phyloP scores from a whole-genome alignment of 2,329 filamentous ascomycete species.

The Penicillium sp. region DNA sequence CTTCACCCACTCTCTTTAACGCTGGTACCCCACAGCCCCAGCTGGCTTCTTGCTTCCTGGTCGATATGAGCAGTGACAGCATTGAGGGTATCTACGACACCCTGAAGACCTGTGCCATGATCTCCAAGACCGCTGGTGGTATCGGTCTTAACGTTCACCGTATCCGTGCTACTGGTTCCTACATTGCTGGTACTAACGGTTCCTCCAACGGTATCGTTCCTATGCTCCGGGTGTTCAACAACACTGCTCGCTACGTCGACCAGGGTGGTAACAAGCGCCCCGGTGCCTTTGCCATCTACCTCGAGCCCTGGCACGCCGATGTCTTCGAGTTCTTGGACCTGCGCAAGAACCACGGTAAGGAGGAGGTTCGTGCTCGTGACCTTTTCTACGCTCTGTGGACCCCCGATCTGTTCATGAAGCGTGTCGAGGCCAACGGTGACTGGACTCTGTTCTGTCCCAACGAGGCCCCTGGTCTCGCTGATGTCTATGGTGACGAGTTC shows the following conservation, averaged over 20 bases:
- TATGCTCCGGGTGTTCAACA: constrained; percentile 99
- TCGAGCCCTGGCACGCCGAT: constrained; percentile 98
- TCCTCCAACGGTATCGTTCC: constrained; percentile 96
- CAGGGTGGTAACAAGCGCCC: constrained; percentile 99
- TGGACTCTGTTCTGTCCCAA: constrained; percentile 99
- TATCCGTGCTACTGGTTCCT: constrained; percentile 95
- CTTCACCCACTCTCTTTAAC: constrained; percentile 96
- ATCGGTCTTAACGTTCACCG: constrained; percentile 96
- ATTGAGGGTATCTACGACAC: constrained; percentile 99
- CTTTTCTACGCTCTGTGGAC: constrained; percentile 98
- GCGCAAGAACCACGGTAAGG: constrained; percentile 99
- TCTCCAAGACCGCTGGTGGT: constrained; percentile 98
- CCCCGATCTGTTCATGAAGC: constrained; percentile 99
- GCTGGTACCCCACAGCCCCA: constrained; percentile 93
- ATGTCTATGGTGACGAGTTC: constrained; percentile 97
- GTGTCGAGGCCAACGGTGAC: constrained; percentile 91
- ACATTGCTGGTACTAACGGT: constrained; percentile 97
- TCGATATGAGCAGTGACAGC: constrained; percentile 99
- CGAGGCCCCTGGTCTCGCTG: constrained; percentile 90
- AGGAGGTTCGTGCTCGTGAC: constrained; percentile 94
- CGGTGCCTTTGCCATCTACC: constrained; percentile 96
- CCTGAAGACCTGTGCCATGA: constrained; percentile 98
- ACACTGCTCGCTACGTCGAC: constrained; percentile 97
- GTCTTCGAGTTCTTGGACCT: constrained; percentile 97
- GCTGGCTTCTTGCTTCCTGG: constrained; percentile 96